A percentile compares a stretch with the other conserved stretches of the same genome.
These are phyloP conservation scores for Fagus sylvatica DNA, from an alignment of 306 rosid species.

Conservation along the genomic window DNA sequence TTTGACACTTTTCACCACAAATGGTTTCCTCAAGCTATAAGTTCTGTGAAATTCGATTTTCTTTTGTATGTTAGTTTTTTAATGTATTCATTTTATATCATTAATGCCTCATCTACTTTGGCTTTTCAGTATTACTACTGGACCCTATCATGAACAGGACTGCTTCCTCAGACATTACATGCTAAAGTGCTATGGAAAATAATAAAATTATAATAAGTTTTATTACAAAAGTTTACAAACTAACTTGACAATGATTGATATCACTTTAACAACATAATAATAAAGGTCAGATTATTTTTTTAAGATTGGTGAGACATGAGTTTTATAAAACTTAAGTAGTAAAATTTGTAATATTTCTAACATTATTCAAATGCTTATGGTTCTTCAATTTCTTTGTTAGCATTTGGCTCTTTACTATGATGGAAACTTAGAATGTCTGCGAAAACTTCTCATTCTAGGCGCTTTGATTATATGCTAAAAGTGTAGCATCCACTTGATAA, in stretches of 20 bases:
- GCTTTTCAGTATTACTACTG: slow-evolving; percentile 14
- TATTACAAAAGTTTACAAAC: no score
- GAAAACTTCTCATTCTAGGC: not conserved
- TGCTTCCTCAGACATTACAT: slow-evolving; percentile 17
- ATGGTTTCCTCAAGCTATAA: slow-evolving; percentile 27
- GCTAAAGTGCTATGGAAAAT: not conserved
- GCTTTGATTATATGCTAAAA: not conserved
- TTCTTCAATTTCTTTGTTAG: not conserved
- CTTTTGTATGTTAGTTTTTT: not conserved
- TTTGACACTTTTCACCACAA: slow-evolving; percentile 35
- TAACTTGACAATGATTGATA: no score
- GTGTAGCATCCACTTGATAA: not conserved
- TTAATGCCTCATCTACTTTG: slow-evolving; percentile 35
- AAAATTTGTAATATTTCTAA: no score
- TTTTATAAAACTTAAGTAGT: no score
- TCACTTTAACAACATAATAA: no score
- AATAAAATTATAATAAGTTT: no score
- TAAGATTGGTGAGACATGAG: no score
- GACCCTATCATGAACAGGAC: slow-evolving; percentile 28
- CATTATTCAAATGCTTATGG: not conserved
- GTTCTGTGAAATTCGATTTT: not conserved
- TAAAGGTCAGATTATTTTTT: no score
- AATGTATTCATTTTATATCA: slow-evolving; percentile 7
- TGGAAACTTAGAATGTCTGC: not conserved
- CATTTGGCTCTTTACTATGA: not conserved